These are phyloP conservation scores for Panicum hallii DNA, from an alignment of 202 grass and related monocot species.

Conservation along the genomic window DNA sequence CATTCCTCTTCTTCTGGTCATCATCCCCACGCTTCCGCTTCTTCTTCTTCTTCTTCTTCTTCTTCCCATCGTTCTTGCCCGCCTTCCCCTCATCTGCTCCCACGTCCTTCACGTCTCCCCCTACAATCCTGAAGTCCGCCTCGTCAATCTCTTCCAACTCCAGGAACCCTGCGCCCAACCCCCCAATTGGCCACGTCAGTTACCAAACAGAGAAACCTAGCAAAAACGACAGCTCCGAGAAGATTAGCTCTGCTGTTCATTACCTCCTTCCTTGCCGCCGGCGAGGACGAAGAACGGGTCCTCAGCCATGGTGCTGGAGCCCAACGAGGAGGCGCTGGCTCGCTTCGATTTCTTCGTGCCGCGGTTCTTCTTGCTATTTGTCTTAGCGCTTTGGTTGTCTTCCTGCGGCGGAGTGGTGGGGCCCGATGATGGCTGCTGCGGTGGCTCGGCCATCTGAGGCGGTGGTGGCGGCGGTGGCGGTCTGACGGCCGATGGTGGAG, in stretches of 20 bases:
- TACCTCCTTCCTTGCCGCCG: constrained; percentile 84
- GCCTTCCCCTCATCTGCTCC: constrained; percentile 42
- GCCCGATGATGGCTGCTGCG: constrained; percentile 7
- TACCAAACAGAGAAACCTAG: not conserved
- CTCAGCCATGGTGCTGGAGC: constrained; percentile 47
- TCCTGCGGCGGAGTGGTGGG: constrained; percentile 43
- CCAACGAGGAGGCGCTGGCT: constrained; percentile 21
- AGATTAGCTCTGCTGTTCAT: not conserved
- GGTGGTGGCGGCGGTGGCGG: not conserved
- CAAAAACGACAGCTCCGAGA: not conserved
- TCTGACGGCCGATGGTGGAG: not conserved
- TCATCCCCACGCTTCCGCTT: constrained; percentile 67
- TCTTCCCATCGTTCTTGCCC: constrained; percentile 48
- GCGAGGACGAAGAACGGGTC: constrained; percentile 75
- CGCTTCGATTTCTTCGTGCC: constrained; percentile 39
- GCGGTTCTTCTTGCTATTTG: constrained; percentile 42
- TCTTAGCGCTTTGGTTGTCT: not conserved
- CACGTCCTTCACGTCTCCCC: constrained; percentile 34
- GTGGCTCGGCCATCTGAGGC: constrained; percentile 48
- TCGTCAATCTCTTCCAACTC: constrained; percentile 95
- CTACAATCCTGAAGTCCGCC: constrained; percentile 65
- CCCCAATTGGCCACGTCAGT: constrained; percentile 5
- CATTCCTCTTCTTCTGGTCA: not conserved
- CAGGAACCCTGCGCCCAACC: constrained; percentile 72
- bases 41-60: constrained; percentile 40